phyloP scores from a whole-genome alignment of 1,284 basidiomycete species.

The Pseudozyma tsukubaensis region DNA sequence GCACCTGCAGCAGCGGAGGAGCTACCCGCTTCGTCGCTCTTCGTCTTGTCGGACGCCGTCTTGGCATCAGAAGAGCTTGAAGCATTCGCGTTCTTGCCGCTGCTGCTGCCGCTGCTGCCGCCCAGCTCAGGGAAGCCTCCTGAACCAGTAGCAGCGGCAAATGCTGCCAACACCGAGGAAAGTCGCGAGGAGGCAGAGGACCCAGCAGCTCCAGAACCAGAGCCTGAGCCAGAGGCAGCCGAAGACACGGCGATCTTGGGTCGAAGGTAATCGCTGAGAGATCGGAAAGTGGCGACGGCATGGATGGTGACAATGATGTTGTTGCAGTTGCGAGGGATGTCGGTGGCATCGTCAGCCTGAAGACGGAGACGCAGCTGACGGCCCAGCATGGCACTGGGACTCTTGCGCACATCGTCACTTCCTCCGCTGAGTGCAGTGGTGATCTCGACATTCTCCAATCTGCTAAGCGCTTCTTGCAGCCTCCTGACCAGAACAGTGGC shows the following conservation, averaged over 20 bases:
- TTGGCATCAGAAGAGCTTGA: constrained; percentile 57
- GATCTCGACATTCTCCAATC: constrained; percentile 62
- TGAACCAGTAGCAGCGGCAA: constrained; percentile 75
- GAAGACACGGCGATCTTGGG: constrained; percentile 56
- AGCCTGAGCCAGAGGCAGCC: constrained; percentile 75
- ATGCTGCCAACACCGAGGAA: constrained; percentile 88
- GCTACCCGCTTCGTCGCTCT: constrained; percentile 52
- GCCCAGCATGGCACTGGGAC: constrained; percentile 54
- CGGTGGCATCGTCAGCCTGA: constrained; percentile 57
- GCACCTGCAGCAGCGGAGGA: constrained; percentile 2
- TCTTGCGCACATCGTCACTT: constrained; percentile 52
- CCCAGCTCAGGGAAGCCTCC: constrained; percentile 34
- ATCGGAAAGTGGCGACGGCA: constrained; percentile 64
- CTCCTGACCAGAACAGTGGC: constrained; percentile 53
- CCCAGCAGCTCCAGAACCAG: constrained; percentile 56
- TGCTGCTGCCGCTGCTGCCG: constrained; percentile 61
- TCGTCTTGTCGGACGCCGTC: constrained; percentile 17
- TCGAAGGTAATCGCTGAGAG: constrained; percentile 64
- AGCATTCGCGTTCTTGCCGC: constrained; percentile 74
- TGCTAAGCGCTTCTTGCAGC: constrained; percentile 64
- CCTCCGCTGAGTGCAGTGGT: constrained; percentile 51
- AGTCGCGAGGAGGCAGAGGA: constrained; percentile 73
- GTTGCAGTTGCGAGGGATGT: constrained; percentile 59
- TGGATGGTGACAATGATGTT: constrained; percentile 66
- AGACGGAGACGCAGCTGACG: constrained; percentile 63